A percentile compares a stretch with the other conserved stretches of the same genome.
phyloP scores from a whole-genome alignment of 2,329 filamentous ascomycete species.

The Trichoderma afroharzianum region DNA sequence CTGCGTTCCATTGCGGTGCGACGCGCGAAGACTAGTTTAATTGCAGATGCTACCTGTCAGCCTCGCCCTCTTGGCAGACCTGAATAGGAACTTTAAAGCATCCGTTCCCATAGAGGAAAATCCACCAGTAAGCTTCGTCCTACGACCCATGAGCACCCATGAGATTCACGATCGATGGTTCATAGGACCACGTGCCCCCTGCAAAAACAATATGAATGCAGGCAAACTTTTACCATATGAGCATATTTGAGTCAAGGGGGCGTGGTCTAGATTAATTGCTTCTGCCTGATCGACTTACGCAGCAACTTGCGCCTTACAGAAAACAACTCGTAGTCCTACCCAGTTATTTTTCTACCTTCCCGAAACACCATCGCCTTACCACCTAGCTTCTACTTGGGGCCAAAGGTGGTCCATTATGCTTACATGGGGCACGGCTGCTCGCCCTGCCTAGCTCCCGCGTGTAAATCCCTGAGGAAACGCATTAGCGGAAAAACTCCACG shows the following conservation, averaged over 20 bases:
- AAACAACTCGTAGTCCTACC: not conserved
- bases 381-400: not conserved
- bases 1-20: not conserved
- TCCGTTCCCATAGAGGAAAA: not conserved
- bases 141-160: not conserved
- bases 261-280: not conserved
- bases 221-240: not conserved
- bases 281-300: not conserved
- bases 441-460: not conserved
- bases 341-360: not conserved
- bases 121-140: slow-evolving; percentile 2
- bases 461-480: not conserved
- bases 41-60: slow-evolving; percentile 1
- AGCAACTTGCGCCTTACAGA: not conserved
- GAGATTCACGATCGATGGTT: not conserved
- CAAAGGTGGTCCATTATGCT: not conserved
- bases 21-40: not conserved
- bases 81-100: not conserved
- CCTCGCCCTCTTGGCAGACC: not conserved
- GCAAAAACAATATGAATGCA: not conserved
- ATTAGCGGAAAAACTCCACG: slow-evolving; percentile 7
- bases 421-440: not conserved
- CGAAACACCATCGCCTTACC: slow-evolving; percentile 9
- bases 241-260: not conserved
- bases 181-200: not conserved